Percentiles rank a stretch among this genome's conserved stretches.
Evolutionary conservation across 345 rosid species (phyloP).

Genomic region (Capsella bursapastoris): DNA sequence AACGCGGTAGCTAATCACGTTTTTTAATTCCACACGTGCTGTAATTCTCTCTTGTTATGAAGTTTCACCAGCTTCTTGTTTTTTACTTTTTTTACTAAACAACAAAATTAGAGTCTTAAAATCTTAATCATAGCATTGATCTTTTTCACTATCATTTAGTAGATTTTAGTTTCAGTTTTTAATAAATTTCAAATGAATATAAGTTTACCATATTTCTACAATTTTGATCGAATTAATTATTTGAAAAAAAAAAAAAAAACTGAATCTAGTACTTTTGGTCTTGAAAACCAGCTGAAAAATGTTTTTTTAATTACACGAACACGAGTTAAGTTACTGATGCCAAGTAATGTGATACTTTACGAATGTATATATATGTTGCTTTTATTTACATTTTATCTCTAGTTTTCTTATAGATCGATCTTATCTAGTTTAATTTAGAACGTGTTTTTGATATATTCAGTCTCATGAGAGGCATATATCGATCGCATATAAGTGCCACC

Average conservation of each 20-base stretch:
- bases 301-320: neutral
- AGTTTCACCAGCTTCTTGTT: slow-evolving; percentile 1
- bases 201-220: neutral
- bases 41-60: slow-evolving; percentile 4
- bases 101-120: neutral
- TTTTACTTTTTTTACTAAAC: neutral
- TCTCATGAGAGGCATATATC: neutral
- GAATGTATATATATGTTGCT: neutral
- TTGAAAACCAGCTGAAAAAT: neutral
- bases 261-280: neutral
- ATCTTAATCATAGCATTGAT: too few relatives aligned
- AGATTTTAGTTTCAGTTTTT: too few relatives aligned
- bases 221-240: neutral
- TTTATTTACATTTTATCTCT: neutral
- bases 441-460: too few relatives aligned
- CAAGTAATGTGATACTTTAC: neutral
- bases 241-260: neutral
- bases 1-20: slow-evolving; percentile 33
- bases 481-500: neutral
- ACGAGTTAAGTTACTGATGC: neutral
- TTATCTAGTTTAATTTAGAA: too few relatives aligned
- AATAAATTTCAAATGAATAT: neutral
- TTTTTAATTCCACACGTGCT: slow-evolving; percentile 38
- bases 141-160: too few relatives aligned
- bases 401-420: neutral